Base-by-base conservation (phyloP, 2,329 filamentous ascomycete genomes). In the Microdochium trichocladiopsis region DNA sequence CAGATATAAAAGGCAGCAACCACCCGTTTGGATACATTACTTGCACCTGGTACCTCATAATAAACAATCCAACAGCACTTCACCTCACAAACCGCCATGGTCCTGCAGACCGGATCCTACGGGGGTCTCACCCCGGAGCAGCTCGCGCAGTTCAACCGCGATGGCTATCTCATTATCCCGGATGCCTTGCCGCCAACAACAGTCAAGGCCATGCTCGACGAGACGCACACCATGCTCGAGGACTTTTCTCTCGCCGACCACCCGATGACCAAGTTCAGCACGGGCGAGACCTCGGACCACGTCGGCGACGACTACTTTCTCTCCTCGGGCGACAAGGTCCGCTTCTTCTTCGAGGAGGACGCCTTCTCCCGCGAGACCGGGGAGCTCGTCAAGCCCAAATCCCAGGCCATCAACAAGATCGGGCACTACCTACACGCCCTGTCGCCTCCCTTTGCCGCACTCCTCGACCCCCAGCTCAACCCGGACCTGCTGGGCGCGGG, bases 271-370 rank as follows among this genome's bases (percentile, higher is more conserved):
- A 87, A 86, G 65, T 99, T 99, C 79, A 88, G 87, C 25, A 96
- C 93, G 0, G 92, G 92, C 59, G 85, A 72, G 76, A 84, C 61
- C 72, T 78, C 65, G 47, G 80, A 85, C 55, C 93, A 97, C 71
- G 88, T 96, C 11, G 92, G 93, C 56, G 94, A 97, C 73, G 84
- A 88, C 65, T 99, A 99, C 78, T 97, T 99, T 73, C 82, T 97
- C 2, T 79, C 77, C 1, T 94, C 88, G 2, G 91, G 90, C 55
- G 89, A 97, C 76, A 93, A 96, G 72, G 76, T 97, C 56, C 87
- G 91, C 54, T 97, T 95, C 79, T 97, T 97, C 79, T 95, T 97
- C 70, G 93, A 97, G 71, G 90, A 95, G 70, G 92, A 94, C 70
- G 93, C 93, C 57, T 93, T 96, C 68, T 76, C 86, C 62, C 59